Percentiles rank a stretch among this genome's conserved stretches.
Evolutionary conservation across 2,329 filamentous ascomycete species (phyloP).

Genomic region (Gliomastix tumulicola): DNA sequence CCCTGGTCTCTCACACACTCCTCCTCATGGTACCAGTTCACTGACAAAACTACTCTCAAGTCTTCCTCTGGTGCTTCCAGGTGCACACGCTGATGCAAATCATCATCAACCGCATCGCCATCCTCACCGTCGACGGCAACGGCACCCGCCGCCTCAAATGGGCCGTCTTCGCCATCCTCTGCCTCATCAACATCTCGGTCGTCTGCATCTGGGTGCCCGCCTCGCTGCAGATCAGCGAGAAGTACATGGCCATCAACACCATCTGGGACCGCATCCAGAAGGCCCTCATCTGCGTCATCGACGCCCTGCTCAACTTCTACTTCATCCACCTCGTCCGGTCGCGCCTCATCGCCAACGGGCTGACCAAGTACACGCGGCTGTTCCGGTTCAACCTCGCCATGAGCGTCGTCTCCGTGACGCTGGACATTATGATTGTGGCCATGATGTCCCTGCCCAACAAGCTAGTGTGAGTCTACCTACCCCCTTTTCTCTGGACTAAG

Average conservation of each 20-base stretch:
- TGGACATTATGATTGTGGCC: constrained; percentile 11
- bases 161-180: constrained; percentile 30
- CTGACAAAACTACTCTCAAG: constrained; percentile 10
- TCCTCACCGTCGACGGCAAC: constrained; percentile 30
- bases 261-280: constrained; percentile 44
- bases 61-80: constrained; percentile 26
- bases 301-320: constrained; percentile 36
- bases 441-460: constrained; percentile 5
- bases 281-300: constrained; percentile 35
- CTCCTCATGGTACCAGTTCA: not conserved
- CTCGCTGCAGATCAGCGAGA: constrained; percentile 28
- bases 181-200: constrained; percentile 38
- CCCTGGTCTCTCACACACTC: not conserved
- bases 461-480: constrained; percentile 2
- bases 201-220: constrained; percentile 44
- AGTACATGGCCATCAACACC: constrained; percentile 32
- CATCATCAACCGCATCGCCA: constrained; percentile 41
- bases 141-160: constrained; percentile 32
- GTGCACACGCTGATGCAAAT: constrained; percentile 38
- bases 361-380: constrained; percentile 39
- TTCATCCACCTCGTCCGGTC: constrained; percentile 36
- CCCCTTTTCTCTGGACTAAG: not conserved
- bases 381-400: constrained; percentile 26
- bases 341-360: constrained; percentile 36
- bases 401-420: constrained; percentile 18